Evolutionary conservation across 257 asterid genomes (phyloP), one percentile per base, ranked within the genome.

Genomic region (Solanum tarapatanum): DNA sequence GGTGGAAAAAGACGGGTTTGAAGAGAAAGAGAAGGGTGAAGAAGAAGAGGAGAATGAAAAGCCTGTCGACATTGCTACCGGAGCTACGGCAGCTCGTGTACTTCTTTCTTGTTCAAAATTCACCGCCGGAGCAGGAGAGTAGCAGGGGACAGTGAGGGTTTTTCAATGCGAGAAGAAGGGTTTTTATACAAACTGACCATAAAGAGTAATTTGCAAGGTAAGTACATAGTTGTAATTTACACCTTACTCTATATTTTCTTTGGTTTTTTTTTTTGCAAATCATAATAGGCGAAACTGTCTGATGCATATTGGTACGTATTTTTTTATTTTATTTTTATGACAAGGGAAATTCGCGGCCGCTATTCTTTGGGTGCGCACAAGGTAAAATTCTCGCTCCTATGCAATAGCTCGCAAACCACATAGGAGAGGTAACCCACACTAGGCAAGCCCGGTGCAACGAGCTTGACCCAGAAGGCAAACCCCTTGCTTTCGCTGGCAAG

Each of bases 21-120:
- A 36, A 48, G 19, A 62, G 39, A 86, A 84, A 51, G 84, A 60
- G 58, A 88, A 55, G 26, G 51, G 82, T 11, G 84, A 24, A 14
- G 92, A 64, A n/a, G 90, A 32, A 85, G 86, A 66, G 87, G 94
- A 87, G 82, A 89, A 93, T 70, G 90, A 62, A 86, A 93, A 93
- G 84, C 93, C 95, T 11, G 95, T 89, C 48, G 98, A 94, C 88
- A 86, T 86, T 73, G 88, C 33, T 33, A n/a, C 26, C 51, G 35
- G 88, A 73, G 35, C 74, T 73, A n/a, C 69, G 85, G 43, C 26
- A 14, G 85, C 69, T 16, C 39, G 39, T 80, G 39, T 43, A 48
- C 41, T 28, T 48, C 11, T 45, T 26, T 3, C 39, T 48, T 17
- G 30, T 82, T 48, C 69, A 48, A 48, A 82, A 48, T 16, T 45